Evolutionary conservation across 1,284 basidiomycete species (phyloP).

Genomic region (Cryptococcus floricola): DNA sequence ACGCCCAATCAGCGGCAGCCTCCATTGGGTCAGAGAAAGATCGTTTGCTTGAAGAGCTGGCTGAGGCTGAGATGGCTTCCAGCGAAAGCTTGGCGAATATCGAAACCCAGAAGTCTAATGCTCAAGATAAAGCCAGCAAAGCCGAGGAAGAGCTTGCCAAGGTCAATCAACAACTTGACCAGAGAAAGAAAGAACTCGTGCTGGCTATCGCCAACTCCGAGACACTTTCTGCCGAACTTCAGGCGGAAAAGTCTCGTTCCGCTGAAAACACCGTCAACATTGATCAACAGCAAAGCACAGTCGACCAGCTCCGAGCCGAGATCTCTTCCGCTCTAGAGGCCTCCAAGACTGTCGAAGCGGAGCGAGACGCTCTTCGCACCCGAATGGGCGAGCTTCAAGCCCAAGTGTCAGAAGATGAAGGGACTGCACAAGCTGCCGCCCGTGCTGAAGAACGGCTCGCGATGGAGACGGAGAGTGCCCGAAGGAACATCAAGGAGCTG

Average conservation of each 20-base stretch:
- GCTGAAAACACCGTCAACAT: not conserved
- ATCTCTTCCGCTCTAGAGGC: not conserved
- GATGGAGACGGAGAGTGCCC: not conserved
- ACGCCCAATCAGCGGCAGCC: not conserved
- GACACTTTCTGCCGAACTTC: not conserved
- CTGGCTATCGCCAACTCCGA: not conserved
- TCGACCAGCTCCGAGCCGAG: not conserved
- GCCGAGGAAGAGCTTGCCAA: not conserved
- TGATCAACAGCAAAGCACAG: not conserved
- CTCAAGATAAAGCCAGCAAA: not conserved
- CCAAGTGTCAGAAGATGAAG: not conserved
- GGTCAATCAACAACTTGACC: not conserved
- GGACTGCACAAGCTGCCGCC: not conserved
- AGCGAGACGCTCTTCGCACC: not conserved
- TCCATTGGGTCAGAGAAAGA: slow-evolving; percentile 8
- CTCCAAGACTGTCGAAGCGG: not conserved
- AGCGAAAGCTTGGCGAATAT: slow-evolving; percentile 11
- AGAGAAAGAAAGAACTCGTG: not conserved
- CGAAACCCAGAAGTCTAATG: slow-evolving; percentile 1
- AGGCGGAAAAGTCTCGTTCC: not conserved
- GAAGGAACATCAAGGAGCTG: not conserved
- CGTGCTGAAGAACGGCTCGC: not conserved
- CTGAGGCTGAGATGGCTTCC: slow-evolving; percentile 11
- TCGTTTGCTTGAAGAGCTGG: slow-evolving; percentile 7
- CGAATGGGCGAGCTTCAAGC: not conserved